Conservation (phyloP, 176 grass and related monocot genomes). For the Juncus inflexus region DNA sequence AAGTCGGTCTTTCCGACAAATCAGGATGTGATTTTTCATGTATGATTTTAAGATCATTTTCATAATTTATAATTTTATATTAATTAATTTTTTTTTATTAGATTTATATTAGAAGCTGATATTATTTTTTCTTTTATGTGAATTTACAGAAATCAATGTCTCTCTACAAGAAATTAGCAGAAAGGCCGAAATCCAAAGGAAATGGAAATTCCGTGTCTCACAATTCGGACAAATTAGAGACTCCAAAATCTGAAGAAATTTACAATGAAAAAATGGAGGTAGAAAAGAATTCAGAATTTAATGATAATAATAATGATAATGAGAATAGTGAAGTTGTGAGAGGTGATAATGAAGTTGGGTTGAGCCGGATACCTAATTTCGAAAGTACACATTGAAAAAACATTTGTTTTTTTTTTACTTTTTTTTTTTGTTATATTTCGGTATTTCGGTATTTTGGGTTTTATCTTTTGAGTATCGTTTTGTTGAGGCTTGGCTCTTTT, state of each 20-base stretch:
- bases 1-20: slow-evolving; percentile 51
- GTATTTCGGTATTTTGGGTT: slow-evolving; percentile 23
- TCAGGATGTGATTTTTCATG: slow-evolving; percentile 60
- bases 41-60: neutral
- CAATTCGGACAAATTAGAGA: slow-evolving; percentile 22
- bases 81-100: neutral
- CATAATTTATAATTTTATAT: neutral
- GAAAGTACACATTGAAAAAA: slow-evolving; percentile 99
- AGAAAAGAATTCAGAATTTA: slow-evolving; percentile 16
- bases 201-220: slow-evolving; percentile 32
- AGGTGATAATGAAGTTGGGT: slow-evolving; percentile 66
- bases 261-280: slow-evolving; percentile 25
- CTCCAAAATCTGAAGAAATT: slow-evolving; percentile 11
- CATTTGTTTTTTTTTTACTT: slow-evolving; percentile 66
- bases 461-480: slow-evolving; percentile 19
- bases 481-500: slow-evolving; percentile 40
- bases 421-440: neutral
- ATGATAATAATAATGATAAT: slow-evolving; percentile 31
- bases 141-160: slow-evolving; percentile 72
- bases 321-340: slow-evolving; percentile 55
- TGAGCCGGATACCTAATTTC: slow-evolving; percentile 98
- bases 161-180: slow-evolving; percentile 57
- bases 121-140: neutral
- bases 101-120: slow-evolving; percentile 14
- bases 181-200: slow-evolving; percentile 31